A percentile compares a stretch with the other conserved stretches of the same genome.
Conservation (phyloP, 2,329 filamentous ascomycete species). For the Parasarocladium wereldwijsianum region DNA sequence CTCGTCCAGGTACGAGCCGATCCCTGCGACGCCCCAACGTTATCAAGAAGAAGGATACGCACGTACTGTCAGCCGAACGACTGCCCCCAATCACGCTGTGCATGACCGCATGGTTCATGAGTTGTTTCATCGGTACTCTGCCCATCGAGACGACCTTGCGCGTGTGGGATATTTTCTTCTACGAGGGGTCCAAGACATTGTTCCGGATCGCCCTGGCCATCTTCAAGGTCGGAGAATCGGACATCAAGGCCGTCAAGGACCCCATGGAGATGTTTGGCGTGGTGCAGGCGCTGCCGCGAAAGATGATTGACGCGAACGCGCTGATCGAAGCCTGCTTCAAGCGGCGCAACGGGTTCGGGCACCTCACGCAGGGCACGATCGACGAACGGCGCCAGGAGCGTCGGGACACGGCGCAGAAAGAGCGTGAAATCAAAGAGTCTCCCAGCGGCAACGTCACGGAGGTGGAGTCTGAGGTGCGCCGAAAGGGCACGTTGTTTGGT, state of each 20-base stretch:
- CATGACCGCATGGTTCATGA: conserved; percentile 97
- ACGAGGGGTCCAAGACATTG: conserved; percentile 84
- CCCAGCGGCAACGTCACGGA: conserved; percentile 18
- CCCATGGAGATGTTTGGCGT: conserved; percentile 95
- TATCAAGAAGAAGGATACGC: conserved; percentile 23
- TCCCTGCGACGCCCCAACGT: conserved; percentile 21
- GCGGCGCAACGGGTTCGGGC: conserved; percentile 64
- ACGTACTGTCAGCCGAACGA: conserved; percentile 29
- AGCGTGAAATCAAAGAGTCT: conserved; percentile 12
- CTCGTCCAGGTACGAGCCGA: conserved; percentile 19
- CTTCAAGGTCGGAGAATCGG: conserved; percentile 73
- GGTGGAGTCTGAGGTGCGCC: conserved; percentile 13
- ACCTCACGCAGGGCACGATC: conserved; percentile 68
- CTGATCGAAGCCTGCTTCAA: conserved; percentile 75
- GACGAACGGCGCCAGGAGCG: conserved; percentile 62
- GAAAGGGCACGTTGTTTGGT: conserved; percentile 32
- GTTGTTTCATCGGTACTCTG: conserved; percentile 81
- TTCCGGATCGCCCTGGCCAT: conserved; percentile 85
- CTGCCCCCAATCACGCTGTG: conserved; percentile 84
- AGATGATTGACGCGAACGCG: conserved; percentile 65
- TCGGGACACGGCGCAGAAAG: conserved; percentile 35
- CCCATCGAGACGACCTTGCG: conserved; percentile 84
- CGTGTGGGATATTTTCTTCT: conserved; percentile 93
- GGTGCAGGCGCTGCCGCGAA: conserved; percentile 73
- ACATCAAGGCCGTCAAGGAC: conserved; percentile 67